These are phyloP conservation scores for Penicillium digitatum DNA, from an alignment of 2,329 filamentous ascomycete species.

Conservation along the genomic window DNA sequence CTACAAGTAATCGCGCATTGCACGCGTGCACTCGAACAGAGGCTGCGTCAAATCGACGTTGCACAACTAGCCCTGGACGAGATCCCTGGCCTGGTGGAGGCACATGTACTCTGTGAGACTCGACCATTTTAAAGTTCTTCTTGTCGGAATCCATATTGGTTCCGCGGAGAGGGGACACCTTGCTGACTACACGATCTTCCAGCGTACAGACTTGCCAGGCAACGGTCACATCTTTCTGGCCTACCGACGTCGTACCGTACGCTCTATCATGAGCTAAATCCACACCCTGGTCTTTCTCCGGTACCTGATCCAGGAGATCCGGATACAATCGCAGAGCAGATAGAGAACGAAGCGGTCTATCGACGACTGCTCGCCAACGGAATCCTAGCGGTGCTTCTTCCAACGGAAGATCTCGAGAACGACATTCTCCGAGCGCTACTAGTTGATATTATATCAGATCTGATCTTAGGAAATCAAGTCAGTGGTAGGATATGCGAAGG, in stretches of 20 bases:
- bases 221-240: constrained; percentile 55
- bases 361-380: constrained; percentile 83
- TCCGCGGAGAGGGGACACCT: constrained; percentile 21
- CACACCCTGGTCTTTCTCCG: constrained; percentile 75
- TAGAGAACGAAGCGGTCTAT: constrained; percentile 75
- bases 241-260: constrained; percentile 60
- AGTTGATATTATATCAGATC: constrained; percentile 81
- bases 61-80: constrained; percentile 82
- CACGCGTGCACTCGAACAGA: constrained; percentile 80
- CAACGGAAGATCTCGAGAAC: constrained; percentile 89
- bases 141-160: constrained; percentile 10
- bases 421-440: constrained; percentile 78
- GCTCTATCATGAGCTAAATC: constrained; percentile 79
- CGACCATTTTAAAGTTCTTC: constrained; percentile 4
- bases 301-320: constrained; percentile 59
- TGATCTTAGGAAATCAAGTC: constrained; percentile 79
- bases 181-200: constrained; percentile 22
- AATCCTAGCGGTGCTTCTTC: constrained; percentile 75
- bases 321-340: constrained; percentile 56
- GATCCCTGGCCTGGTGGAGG: constrained; percentile 73
- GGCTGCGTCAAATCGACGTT: constrained; percentile 75
- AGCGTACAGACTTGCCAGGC: constrained; percentile 71
- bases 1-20: constrained; percentile 89
- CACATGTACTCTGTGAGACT: constrained; percentile 69
- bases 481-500: constrained; percentile 78